Base-by-base conservation (phyloP, 2,329 filamentous ascomycete species). In the Pestalotiopsis sp. region DNA sequence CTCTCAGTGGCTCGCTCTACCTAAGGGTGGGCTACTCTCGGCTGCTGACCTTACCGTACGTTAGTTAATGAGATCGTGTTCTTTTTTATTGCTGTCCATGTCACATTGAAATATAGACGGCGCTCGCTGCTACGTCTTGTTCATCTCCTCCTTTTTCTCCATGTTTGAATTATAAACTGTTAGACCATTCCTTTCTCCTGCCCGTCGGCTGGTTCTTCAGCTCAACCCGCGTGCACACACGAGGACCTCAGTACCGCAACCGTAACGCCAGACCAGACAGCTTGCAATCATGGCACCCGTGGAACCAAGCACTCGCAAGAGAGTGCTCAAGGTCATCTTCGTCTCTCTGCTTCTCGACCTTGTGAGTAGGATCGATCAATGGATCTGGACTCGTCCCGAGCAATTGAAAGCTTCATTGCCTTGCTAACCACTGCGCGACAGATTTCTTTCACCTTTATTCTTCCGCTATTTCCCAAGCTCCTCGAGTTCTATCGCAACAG, bases 391-490 rank as follows among this genome's bases (percentile, higher is more conserved):
- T 65, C 45, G 7, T 52, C 67, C 69, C n/a, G 61, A 17, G 49
- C 31, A n/a, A 39, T 57, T 23, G 60, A 69, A 38, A 13, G 45
- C 65, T 65, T 63, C 36, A 39, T 65, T 39, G 56, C 66, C 61
- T n/a, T 69, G 36, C 62, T 65, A 39, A 65, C 38, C 20, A 13
- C 17, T 17, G 20, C 38, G 14, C 20, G 38, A 68, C 63, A 98
- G 95, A 93, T 98, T 76, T 98, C 95, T 68, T 99, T 99, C 80
- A 99, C 96, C 38, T 98, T 99, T 79, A 98, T 98, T 78, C 91
- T 99, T 9, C 96, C 96, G 0, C 89, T 99, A 45, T 99, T 98
- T 79, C 96, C 95, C 7, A 95, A 94, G 69, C 91, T 99, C 59
- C 92, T 98, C 81, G 92, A 97, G 76, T 98, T 98, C 87, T 99